A percentile compares a stretch with the other conserved stretches of the same genome.
phyloP scores from a whole-genome alignment of 371 early-diverging fungal genomes.

The Mucor saturninus region DNA sequence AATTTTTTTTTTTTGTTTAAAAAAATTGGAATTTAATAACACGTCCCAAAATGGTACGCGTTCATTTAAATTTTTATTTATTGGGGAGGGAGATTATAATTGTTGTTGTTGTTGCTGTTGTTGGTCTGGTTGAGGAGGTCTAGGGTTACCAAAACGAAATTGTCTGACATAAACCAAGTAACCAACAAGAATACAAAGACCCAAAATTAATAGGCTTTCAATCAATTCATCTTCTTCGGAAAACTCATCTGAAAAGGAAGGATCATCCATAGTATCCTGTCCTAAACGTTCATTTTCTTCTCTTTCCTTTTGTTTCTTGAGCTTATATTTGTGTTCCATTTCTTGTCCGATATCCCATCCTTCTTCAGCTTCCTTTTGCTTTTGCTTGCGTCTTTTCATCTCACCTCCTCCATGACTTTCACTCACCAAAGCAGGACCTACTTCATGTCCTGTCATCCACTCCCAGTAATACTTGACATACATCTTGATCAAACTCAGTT shows the following conservation, averaged over 20 bases:
- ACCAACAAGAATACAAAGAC: constrained; percentile 61
- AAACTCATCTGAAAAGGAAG: constrained; percentile 34
- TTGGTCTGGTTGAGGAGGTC: too few species aligned
- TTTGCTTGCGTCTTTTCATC: background rate
- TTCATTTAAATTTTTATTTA: too few species aligned
- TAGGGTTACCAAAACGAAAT: constrained; percentile 36
- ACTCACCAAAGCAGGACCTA: constrained; percentile 31
- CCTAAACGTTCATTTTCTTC: constrained; percentile 38
- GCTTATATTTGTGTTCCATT: constrained; percentile 42
- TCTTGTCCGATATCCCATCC: constrained; percentile 42
- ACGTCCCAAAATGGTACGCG: too few species aligned
- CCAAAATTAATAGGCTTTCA: constrained; percentile 61
- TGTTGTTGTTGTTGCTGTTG: too few species aligned
- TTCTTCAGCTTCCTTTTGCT: constrained; percentile 24
- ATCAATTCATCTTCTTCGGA: constrained; percentile 59
- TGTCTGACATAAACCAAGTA: constrained; percentile 70
- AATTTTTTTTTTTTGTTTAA: too few species aligned
- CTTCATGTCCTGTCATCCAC: constrained; percentile 64
- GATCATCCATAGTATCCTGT: constrained; percentile 16
- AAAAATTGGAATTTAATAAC: too few species aligned
- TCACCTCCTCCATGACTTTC: background rate
- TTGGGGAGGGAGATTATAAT: too few species aligned
- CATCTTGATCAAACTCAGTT: constrained; percentile 77
- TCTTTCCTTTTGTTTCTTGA: constrained; percentile 39
- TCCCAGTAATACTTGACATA: constrained; percentile 72